A percentile compares a stretch with the other conserved stretches of the same genome.
Conservation (phyloP, 2,329 filamentous ascomycete species). For the Sordariomycetes sp. region DNA sequence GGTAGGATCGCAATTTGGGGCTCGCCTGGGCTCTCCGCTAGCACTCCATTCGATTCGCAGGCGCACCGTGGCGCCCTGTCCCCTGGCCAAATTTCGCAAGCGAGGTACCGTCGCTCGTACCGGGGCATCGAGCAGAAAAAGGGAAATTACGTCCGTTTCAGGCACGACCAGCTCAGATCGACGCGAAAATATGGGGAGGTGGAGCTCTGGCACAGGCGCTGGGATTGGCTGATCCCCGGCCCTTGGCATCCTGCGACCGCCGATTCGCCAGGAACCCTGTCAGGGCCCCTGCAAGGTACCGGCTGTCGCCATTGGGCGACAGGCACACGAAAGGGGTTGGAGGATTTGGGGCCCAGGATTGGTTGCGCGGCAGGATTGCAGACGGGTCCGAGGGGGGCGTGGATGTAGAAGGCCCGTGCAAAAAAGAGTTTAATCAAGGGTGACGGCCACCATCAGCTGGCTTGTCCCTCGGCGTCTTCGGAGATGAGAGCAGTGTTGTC, state of each 20-base stretch:
- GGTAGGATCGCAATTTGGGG: background rate
- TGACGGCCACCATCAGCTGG: too few species aligned
- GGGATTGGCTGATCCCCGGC: background rate
- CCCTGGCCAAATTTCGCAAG: background rate
- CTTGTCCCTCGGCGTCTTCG: too few species aligned
- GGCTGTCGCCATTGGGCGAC: background rate
- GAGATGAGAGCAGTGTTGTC: too few species aligned
- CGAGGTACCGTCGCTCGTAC: background rate
- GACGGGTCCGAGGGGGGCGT: background rate
- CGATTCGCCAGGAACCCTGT: background rate
- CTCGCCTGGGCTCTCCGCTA: background rate
- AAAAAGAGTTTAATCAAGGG: too few species aligned
- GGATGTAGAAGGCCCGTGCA: background rate
- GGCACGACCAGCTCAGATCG: slow-evolving; percentile 3
- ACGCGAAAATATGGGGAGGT: background rate
- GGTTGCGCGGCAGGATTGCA: background rate
- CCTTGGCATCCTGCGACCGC: background rate
- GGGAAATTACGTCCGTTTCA: slow-evolving; percentile 6
- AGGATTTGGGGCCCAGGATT: background rate
- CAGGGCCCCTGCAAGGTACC: background rate
- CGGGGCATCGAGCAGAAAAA: background rate
- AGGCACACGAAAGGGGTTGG: background rate
- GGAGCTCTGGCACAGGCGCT: background rate
- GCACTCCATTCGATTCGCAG: background rate
- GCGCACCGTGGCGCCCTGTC: background rate